phyloP scores from a whole-genome alignment of 257 asterid species.

The Prunella vulgaris region DNA sequence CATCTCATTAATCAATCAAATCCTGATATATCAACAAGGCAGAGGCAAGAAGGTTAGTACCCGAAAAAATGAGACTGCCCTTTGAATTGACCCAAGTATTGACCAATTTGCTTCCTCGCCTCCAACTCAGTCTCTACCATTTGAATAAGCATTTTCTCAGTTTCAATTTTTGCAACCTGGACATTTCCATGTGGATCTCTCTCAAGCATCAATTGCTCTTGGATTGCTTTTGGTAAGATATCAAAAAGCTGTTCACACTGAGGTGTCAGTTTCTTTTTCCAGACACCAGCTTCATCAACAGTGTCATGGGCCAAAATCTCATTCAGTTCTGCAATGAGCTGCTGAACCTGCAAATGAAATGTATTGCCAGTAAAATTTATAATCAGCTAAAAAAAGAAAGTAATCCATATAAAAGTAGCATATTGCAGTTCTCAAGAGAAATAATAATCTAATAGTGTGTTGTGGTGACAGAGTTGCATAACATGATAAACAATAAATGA shows the following conservation, averaged over 20 bases:
- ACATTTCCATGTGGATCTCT: conserved; percentile 99
- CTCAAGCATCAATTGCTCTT: conserved; percentile 94
- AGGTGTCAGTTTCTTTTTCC: conserved; percentile 80
- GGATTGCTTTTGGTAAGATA: conserved; percentile 76
- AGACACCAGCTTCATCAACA: conserved; percentile 89
- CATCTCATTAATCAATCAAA: not conserved
- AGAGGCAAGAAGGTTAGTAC: conserved; percentile 33
- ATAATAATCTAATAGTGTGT: not conserved
- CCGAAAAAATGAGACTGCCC: conserved; percentile 98
- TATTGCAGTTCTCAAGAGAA: not conserved
- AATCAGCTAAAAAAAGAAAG: conserved; percentile 2
- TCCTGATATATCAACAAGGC: not conserved
- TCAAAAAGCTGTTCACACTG: conserved; percentile 79
- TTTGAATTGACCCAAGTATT: conserved; percentile 61
- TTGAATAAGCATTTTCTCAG: conserved; percentile 92
- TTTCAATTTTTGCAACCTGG: conserved; percentile 97
- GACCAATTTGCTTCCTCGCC: conserved; percentile 55
- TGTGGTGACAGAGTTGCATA: not conserved
- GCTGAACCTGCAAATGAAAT: conserved; percentile 68
- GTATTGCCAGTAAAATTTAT: not conserved
- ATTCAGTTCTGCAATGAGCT: conserved; percentile 84
- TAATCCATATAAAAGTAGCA: conserved; percentile 7
- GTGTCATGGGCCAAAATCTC: conserved; percentile 92
- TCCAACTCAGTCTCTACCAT: conserved; percentile 97
- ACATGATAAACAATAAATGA: not conserved